phyloP scores from a whole-genome alignment of 306 rosid genomes.

The Sophora flavescens region DNA sequence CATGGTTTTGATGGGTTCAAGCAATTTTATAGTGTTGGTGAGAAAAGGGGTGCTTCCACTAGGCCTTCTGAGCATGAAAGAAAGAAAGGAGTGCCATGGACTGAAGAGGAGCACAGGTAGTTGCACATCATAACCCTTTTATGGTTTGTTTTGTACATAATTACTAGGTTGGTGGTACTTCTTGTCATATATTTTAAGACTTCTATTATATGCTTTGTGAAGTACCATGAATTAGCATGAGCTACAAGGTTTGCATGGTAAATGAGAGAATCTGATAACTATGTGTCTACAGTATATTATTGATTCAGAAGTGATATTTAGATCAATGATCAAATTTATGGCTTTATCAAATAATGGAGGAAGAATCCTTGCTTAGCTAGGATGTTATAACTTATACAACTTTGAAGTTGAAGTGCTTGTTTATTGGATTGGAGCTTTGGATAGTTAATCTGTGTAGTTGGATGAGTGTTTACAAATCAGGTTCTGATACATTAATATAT shows the following conservation, averaged over 20 bases:
- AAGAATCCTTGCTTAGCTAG: conserved; percentile 10
- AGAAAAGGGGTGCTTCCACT: conserved; percentile 63
- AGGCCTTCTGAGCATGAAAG: conserved; percentile 83
- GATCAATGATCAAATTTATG: conserved; percentile 29
- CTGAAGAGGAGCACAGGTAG: conserved; percentile 95
- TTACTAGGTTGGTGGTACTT: not conserved
- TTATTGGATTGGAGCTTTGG: conserved; percentile 13
- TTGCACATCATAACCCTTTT: not conserved
- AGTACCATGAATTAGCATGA: not conserved
- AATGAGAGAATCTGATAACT: not conserved
- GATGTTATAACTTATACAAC: conserved; percentile 10
- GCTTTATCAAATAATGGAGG: not conserved
- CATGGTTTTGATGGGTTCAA: conserved; percentile 71
- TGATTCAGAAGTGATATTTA: conserved; percentile 15
- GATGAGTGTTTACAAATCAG: conserved; percentile 34
- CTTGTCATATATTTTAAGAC: not conserved
- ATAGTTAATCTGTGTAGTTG: conserved; percentile 33
- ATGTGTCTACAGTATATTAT: not conserved
- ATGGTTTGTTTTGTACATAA: not conserved
- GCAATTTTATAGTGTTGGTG: conserved; percentile 66
- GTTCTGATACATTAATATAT: conserved; percentile 25
- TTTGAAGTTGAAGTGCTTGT: conserved; percentile 33
- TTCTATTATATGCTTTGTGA: not conserved
- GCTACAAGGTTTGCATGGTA: not conserved
- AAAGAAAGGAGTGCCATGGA: conserved; percentile 95